Evolutionary conservation across 192 early-diverging fungal species (phyloP).

Genomic region (Tieghemiomyces parasiticus): DNA sequence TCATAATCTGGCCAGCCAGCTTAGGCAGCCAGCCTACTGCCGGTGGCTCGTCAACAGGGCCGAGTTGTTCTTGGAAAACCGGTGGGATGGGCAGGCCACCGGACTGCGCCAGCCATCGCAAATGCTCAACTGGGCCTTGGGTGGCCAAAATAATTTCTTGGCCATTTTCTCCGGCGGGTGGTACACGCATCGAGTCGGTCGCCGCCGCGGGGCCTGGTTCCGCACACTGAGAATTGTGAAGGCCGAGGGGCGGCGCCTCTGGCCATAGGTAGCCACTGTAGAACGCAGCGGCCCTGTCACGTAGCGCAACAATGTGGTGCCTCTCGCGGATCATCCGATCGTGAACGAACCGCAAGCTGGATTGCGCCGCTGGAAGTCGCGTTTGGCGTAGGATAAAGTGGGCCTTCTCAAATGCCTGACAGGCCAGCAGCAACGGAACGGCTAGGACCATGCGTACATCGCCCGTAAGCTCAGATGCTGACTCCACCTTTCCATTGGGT

Average conservation of each 20-base stretch:
- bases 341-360: neutral
- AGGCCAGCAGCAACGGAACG: neutral
- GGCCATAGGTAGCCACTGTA: neutral
- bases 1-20: too few species aligned
- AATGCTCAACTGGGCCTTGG: neutral
- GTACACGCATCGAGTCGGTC: neutral
- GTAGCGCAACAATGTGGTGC: too few species aligned
- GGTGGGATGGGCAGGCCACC: too few species aligned
- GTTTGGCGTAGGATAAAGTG: neutral
- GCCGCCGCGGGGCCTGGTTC: neutral
- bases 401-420: neutral
- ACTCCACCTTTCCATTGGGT: neutral
- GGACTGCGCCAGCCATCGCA: neutral
- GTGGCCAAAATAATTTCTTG: neutral
- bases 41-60: too few species aligned
- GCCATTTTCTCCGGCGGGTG: neutral
- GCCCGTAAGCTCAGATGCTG: neutral
- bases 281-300: too few species aligned
- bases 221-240: neutral
- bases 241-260: neutral
- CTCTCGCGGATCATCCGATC: too few species aligned
- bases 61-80: too few species aligned
- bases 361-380: neutral
- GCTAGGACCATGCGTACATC: neutral
- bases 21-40: too few species aligned